These are phyloP conservation scores for Fusarium gaditjirri DNA, from an alignment of 2,329 filamentous ascomycete genomes.

Conservation along the genomic window DNA sequence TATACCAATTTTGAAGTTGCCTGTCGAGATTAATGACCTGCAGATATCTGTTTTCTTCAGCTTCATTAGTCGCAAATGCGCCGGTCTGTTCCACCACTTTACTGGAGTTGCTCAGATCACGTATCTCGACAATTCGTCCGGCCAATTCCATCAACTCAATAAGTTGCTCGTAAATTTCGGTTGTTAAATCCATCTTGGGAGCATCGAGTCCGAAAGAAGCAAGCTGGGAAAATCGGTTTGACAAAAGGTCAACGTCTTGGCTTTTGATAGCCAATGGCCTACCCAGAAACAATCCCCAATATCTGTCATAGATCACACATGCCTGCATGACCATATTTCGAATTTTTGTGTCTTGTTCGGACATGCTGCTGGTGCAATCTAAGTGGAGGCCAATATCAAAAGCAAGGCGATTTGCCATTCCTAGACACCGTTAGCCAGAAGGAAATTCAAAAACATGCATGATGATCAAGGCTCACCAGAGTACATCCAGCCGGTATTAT, in stretches of 20 bases:
- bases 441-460: not conserved
- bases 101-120: constrained; percentile 50
- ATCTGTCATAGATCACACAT: constrained; percentile 64
- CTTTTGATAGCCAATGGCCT: constrained; percentile 64
- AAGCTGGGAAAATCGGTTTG: constrained; percentile 57
- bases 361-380: constrained; percentile 54
- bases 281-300: constrained; percentile 66
- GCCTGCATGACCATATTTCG: constrained; percentile 63
- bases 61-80: constrained; percentile 44
- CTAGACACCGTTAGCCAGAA: constrained; percentile 28
- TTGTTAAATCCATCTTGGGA: constrained; percentile 26
- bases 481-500: constrained; percentile 66
- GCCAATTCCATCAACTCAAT: constrained; percentile 67
- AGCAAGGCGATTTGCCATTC: constrained; percentile 57
- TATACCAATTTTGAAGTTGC: constrained; percentile 65
- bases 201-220: constrained; percentile 47
- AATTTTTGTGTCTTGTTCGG: constrained; percentile 59
- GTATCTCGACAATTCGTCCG: constrained; percentile 60
- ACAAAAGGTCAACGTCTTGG: constrained; percentile 60
- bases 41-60: constrained; percentile 60
- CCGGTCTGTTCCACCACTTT: constrained; percentile 47
- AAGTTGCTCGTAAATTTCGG: constrained; percentile 61
- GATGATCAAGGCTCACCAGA: constrained; percentile 51
- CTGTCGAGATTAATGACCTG: constrained; percentile 62
- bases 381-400: constrained; percentile 62